These are phyloP conservation scores for Penicillium polonicum DNA, from an alignment of 2,329 filamentous ascomycete species.

Conservation along the genomic window DNA sequence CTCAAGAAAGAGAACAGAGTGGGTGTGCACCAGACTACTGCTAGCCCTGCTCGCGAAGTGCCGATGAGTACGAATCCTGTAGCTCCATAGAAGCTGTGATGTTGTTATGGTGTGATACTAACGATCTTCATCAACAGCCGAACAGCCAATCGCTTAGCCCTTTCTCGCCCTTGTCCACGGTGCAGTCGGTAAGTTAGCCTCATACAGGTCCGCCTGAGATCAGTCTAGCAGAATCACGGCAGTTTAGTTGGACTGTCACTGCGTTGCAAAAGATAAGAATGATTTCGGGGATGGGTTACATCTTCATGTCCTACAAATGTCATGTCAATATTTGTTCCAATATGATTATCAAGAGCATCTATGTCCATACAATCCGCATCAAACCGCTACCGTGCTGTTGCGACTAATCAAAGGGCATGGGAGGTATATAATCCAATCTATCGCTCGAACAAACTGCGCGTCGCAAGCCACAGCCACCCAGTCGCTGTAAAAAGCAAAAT, in stretches of 20 bases:
- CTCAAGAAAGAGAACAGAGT: constrained; percentile 5
- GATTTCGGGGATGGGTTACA: neutral
- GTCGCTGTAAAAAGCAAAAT: constrained; percentile 8
- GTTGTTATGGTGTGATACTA: constrained; percentile 12
- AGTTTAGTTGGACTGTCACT: neutral
- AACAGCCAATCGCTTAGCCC: constrained; percentile 14
- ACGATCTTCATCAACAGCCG: constrained; percentile 19
- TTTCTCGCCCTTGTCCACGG: constrained; percentile 4
- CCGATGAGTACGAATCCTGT: constrained; percentile 18
- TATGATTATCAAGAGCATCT: neutral
- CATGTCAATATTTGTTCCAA: neutral
- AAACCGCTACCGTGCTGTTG: neutral
- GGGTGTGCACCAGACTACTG: neutral
- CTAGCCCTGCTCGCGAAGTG: constrained; percentile 8
- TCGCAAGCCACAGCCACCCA: neutral
- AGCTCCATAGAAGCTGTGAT: constrained; percentile 12
- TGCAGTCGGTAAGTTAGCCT: constrained; percentile 10
- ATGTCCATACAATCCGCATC: constrained; percentile 2
- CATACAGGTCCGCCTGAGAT: neutral
- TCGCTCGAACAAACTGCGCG: constrained; percentile 12
- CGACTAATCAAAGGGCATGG: constrained; percentile 1
- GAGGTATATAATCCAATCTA: constrained; percentile 23
- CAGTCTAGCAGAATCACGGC: neutral
- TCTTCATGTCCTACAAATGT: neutral
- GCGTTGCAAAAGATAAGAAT: neutral